Evolutionary conservation across 495 filamentous ascomycete genomes (phyloP).

Genomic region (Penicillium subrubescens): DNA sequence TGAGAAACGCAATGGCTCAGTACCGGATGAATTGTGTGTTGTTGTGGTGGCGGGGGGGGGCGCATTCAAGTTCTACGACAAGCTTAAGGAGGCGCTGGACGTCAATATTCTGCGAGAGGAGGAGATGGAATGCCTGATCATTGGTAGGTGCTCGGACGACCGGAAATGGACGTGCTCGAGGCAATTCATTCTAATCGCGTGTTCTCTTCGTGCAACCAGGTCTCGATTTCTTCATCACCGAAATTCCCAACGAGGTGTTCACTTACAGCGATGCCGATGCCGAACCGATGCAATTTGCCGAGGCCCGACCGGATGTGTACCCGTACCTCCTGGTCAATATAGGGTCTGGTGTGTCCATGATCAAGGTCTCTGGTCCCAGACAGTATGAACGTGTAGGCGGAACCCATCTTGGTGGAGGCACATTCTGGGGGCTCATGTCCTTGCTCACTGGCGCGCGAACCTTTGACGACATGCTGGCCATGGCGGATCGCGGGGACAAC

Average conservation of each 20-base stretch:
- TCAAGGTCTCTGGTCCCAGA: constrained; percentile 90
- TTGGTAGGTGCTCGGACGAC: constrained; percentile 53
- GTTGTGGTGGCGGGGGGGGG: constrained; percentile 96
- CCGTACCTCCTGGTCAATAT: constrained; percentile 98
- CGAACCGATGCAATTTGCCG: constrained; percentile 82
- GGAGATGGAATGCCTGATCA: constrained; percentile 98
- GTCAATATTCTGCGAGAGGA: constrained; percentile 91
- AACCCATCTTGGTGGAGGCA: constrained; percentile 92
- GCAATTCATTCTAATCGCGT: constrained; percentile 11
- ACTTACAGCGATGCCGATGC: constrained; percentile 87
- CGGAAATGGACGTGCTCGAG: neutral
- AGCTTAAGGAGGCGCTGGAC: constrained; percentile 74
- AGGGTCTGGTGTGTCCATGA: constrained; percentile 97
- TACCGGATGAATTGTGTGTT: constrained; percentile 70
- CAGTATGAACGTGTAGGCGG: constrained; percentile 89
- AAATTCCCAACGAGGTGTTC: constrained; percentile 95
- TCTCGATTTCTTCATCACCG: constrained; percentile 97
- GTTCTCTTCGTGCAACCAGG: constrained; percentile 47
- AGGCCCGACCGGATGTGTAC: constrained; percentile 75
- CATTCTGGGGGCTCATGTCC: constrained; percentile 91
- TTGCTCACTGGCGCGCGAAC: constrained; percentile 85
- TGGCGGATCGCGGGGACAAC: constrained; percentile 95
- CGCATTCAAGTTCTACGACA: constrained; percentile 93
- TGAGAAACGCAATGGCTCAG: constrained; percentile 67
- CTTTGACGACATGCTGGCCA: constrained; percentile 93